A percentile compares a stretch with the other conserved stretches of the same genome.
These are phyloP conservation scores for Capsicum baccatum DNA, from an alignment of 257 asterid genomes.

Conservation along the genomic window DNA sequence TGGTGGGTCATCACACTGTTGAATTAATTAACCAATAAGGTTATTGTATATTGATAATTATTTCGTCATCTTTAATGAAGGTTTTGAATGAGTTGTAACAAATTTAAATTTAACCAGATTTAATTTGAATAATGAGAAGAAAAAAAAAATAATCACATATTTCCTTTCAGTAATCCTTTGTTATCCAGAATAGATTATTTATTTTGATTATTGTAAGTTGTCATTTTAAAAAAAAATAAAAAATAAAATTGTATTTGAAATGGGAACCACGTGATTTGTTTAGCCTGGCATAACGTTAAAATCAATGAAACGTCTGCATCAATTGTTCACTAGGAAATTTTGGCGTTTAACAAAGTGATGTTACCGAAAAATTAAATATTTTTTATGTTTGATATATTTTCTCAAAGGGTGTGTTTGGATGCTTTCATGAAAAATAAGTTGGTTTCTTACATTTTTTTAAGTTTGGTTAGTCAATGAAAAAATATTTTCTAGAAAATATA, in stretches of 20 bases:
- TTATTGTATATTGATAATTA: background rate
- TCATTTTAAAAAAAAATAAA: background rate
- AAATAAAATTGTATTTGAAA: background rate
- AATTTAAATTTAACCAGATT: background rate
- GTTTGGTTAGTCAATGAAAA: too few relatives aligned
- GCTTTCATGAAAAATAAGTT: too few relatives aligned
- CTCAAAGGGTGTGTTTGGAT: too few relatives aligned
- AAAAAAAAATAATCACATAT: background rate
- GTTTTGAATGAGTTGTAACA: background rate
- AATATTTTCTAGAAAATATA: too few relatives aligned
- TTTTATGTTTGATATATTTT: too few relatives aligned
- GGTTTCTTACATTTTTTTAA: too few relatives aligned
- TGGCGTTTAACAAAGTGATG: background rate
- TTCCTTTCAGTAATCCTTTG: slow-evolving; percentile 5
- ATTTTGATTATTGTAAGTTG: background rate
- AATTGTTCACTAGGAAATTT: background rate
- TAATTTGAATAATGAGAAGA: background rate
- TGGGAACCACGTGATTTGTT: slow-evolving; percentile 5
- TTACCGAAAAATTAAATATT: background rate
- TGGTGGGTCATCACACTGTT: background rate
- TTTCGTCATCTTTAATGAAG: background rate
- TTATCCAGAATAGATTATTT: background rate
- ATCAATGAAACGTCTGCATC: background rate
- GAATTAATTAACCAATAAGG: background rate
- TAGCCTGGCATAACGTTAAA: background rate